Base-by-base conservation (phyloP, 2,329 filamentous ascomycete genomes). In the Aspergillus chevalieri region DNA sequence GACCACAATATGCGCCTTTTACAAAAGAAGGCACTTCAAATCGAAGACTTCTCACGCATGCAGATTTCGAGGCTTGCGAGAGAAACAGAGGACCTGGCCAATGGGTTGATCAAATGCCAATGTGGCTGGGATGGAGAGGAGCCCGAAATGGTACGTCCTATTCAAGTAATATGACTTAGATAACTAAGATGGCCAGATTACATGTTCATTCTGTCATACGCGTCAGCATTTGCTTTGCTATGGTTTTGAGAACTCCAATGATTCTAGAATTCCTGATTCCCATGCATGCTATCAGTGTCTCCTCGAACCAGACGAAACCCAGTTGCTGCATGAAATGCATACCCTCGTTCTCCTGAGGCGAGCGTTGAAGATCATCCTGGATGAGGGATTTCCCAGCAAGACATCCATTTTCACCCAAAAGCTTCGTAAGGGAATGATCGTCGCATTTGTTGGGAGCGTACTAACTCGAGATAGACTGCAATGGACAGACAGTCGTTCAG, bases 281-380 rank as follows among this genome's bases (percentile, higher is more conserved):
- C 73, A 78, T 56, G 65, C 66, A 14, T 78, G 75, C 60, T 77
- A 77, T 53, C 57, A 60, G 26, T 78, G 75, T 52, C 58, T 77
- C n/a, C 57, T 74, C 19, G 55, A 60, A 33, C 58, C 58, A 7
- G 52, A 57, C 12, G 65, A 66, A 47, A 44, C 45, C n/a, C 34
- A 56, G n/a, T 19, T 65, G 38, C 47, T 66, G 22, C 47, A 50
- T 26, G 57, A 65, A 44, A 59, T 68, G 52, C 54, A 55, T 41
- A 62, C 58, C 9, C 49, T 66, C 3, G 59, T 61, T 6, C 52
- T 66, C 6, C 33, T 65, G 26, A 59, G 65, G 44, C 54, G 57
- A 43, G 62, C 62, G 1, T 47, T 68, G 8, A 57, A 48, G 12
- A 56, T 67, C 22, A 63, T 68, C 10, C 46, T 61, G 8, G 51